Conservation (phyloP, 257 asterid genomes). For the Nicotiana tabacum region DNA sequence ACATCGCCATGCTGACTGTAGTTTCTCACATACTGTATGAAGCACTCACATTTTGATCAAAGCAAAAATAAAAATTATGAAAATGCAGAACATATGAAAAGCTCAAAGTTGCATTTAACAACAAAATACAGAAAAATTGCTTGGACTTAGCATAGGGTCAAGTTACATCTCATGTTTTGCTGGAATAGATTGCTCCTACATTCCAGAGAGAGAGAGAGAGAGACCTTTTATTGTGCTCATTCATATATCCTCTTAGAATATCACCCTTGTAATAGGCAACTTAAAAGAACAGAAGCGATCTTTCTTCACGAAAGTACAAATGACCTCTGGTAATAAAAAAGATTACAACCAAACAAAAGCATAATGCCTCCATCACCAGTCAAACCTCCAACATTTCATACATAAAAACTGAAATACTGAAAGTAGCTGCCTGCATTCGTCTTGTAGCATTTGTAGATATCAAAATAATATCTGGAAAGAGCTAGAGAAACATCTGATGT, state of each 20-base stretch:
- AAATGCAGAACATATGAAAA: constrained; percentile 1
- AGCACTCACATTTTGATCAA: not conserved
- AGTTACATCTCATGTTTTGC: not conserved
- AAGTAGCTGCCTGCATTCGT: not conserved
- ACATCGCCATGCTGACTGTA: not conserved
- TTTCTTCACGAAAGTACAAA: not conserved
- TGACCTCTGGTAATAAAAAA: not conserved
- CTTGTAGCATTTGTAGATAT: not conserved
- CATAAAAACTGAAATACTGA: not conserved
- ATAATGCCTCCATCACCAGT: not conserved
- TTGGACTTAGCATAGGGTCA: not conserved
- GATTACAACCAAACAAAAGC: not conserved
- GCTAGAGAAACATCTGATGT: not conserved
- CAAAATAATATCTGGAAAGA: not conserved
- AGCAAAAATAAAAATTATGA: not conserved
- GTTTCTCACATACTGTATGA: not conserved
- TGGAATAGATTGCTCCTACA: not conserved
- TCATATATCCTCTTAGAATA: not conserved
- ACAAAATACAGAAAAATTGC: not conserved
- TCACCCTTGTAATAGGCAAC: not conserved
- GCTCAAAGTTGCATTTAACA: not conserved
- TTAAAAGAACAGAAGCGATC: not conserved
- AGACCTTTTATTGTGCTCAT: not conserved
- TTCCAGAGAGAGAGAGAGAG: not conserved
- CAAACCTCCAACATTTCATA: not conserved